These are phyloP conservation scores for Cryptococcus maquisensis DNA, from an alignment of 1,284 basidiomycete species.

Conservation along the genomic window DNA sequence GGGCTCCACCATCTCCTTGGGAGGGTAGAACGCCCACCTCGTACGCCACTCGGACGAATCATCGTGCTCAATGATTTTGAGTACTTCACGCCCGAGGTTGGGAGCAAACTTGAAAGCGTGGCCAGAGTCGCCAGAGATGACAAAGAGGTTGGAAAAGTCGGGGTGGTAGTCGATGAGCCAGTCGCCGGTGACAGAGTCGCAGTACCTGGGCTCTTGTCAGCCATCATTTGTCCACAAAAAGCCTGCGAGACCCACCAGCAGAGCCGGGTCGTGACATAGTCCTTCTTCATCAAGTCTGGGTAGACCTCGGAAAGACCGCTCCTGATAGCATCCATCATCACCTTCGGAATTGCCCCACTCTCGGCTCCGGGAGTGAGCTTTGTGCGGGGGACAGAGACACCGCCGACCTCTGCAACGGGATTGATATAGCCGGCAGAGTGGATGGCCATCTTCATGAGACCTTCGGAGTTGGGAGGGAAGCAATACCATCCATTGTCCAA, in stretches of 20 bases:
- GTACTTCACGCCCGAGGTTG: constrained; percentile 69
- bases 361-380: constrained; percentile 43
- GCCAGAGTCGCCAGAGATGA: constrained; percentile 51
- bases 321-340: constrained; percentile 32
- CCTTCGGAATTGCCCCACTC: constrained; percentile 40
- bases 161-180: constrained; percentile 53
- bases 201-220: constrained; percentile 34
- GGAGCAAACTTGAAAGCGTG: constrained; percentile 69
- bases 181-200: constrained; percentile 50
- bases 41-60: constrained; percentile 54
- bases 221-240: neutral
- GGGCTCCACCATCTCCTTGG: constrained; percentile 4
- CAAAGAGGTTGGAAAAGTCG: constrained; percentile 45
- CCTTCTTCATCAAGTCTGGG: constrained; percentile 45
- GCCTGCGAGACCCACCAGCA: constrained; percentile 32
- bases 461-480: constrained; percentile 50
- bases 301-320: constrained; percentile 33
- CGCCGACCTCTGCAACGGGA: constrained; percentile 20
- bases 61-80: constrained; percentile 63
- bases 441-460: constrained; percentile 52
- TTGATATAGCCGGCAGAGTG: constrained; percentile 49
- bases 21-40: constrained; percentile 55
- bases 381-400: constrained; percentile 45
- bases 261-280: constrained; percentile 42
- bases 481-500: constrained; percentile 49